Evolutionary conservation across 1,284 basidiomycete genomes (phyloP), one percentile per base, ranked within the genome.

Genomic region (Tremellales sp.): DNA sequence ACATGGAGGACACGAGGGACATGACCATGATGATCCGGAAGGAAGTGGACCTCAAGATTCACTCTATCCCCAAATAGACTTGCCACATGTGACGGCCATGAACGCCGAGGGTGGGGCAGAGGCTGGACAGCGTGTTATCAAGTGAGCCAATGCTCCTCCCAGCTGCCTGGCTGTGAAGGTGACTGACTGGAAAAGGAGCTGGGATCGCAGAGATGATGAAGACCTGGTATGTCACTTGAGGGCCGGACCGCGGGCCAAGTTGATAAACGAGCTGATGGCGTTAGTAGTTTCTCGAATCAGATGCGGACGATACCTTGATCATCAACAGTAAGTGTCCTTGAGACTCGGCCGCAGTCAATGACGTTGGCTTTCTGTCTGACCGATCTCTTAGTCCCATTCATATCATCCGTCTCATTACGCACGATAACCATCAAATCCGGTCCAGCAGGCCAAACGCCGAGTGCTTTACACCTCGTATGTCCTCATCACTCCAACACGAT

Each of bases 301-400:
- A 75, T n/a, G 57, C 63, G 21, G 73, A 75, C 52, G 73, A 73
- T 45, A 67, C 66, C 2, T 49, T 75, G 43, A 68, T 75, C 45
- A 56, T 74, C 27, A 63, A 66, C 36, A 72, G 72, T 72, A 35
- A 54, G 70, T 23, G 25, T 37, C 21, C 19, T 45, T 11, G 36
- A 11, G 15, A 11, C 3, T 22, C 43, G 13, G 13, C 12, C 8
- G 7, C 6, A 26, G 23, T n/a, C 26, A 23, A 15, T 31, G 4
- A 12, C 29, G 35, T 46, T 53, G 3, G 53, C 33, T 7, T 15
- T 22, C 51, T n/a, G n/a, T n/a, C n/a, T n/a, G n/a, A n/a, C n/a
- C n/a, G n/a, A n/a, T n/a, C n/a, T n/a, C n/a, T n/a, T n/a, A 73
- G 73, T 75, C 43, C 73, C 73, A 12, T 75, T 75, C 58, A 70